Conservation (phyloP, 1,139 yeast genomes). For the Lodderomyces beijingensis region DNA sequence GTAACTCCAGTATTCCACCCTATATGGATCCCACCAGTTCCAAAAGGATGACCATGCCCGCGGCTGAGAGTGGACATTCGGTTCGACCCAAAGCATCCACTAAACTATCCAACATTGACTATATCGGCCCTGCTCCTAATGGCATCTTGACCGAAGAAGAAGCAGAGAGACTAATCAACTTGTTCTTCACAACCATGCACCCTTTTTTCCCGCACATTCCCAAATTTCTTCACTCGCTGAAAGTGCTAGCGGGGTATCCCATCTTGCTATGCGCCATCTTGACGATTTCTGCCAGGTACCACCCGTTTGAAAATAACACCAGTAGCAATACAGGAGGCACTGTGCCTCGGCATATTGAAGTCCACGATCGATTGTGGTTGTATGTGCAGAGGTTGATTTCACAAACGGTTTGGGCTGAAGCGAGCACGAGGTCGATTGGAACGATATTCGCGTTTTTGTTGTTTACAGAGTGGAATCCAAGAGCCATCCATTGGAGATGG, state of each 20-base stretch:
- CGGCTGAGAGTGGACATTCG: conserved; percentile 42
- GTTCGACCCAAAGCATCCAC: conserved; percentile 53
- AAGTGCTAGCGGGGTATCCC: conserved; percentile 71
- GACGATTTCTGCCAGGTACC: conserved; percentile 76
- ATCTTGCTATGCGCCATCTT: conserved; percentile 74
- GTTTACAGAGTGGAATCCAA: conserved; percentile 94
- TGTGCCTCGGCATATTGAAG: conserved; percentile 49
- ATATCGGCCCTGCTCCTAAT: conserved; percentile 49
- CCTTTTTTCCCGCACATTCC: conserved; percentile 91
- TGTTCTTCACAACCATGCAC: conserved; percentile 76
- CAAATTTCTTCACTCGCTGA: conserved; percentile 60
- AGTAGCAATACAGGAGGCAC: conserved; percentile 22
- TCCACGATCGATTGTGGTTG: conserved; percentile 79
- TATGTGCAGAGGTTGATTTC: conserved; percentile 79
- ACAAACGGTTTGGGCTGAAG: conserved; percentile 93
- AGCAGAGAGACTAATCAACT: conserved; percentile 57
- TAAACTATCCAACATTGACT: conserved; percentile 55
- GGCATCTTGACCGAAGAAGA: conserved; percentile 65
- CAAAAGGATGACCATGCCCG: conserved; percentile 21
- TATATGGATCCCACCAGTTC: conserved; percentile 13
- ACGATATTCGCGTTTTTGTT: conserved; percentile 79
- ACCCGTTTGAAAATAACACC: conserved; percentile 43
- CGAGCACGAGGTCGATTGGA: conserved; percentile 81
- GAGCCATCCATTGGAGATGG: conserved; percentile 90
- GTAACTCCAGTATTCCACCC: conserved; percentile 11